Evolutionary conservation across 257 asterid genomes (phyloP).

Genomic region (Agastache rugosa): DNA sequence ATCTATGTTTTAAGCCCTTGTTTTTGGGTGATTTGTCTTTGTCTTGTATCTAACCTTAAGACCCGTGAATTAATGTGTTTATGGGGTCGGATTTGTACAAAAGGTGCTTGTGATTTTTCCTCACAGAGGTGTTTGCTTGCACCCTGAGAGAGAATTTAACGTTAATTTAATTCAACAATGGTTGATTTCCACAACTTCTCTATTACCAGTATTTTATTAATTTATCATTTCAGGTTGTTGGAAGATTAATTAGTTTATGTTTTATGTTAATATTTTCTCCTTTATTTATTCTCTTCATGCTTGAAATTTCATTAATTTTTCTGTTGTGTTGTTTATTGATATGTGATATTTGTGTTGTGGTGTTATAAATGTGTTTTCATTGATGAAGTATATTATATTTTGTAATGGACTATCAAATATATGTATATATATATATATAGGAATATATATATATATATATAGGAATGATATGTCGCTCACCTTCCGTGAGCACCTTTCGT

Average conservation of each 20-base stretch:
- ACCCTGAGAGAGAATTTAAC: slow-evolving; percentile 36
- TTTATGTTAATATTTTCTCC: too few species aligned
- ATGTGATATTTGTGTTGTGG: not conserved
- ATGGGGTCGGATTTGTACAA: slow-evolving; percentile 38
- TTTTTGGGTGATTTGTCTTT: not conserved
- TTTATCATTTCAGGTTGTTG: not conserved
- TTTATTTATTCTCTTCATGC: too few species aligned
- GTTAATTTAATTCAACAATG: slow-evolving; percentile 18
- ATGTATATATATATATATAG: too few species aligned
- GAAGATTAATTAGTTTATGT: too few species aligned
- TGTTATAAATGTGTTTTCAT: not conserved
- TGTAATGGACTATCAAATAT: not conserved
- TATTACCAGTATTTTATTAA: not conserved
- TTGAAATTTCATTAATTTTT: not conserved
- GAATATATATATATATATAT: too few species aligned
- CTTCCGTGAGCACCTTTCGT: too few species aligned
- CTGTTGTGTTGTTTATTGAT: not conserved
- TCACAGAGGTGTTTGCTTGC: slow-evolving; percentile 34
- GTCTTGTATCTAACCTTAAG: slow-evolving; percentile 7
- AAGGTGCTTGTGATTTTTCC: slow-evolving; percentile 33
- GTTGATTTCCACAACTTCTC: not conserved
- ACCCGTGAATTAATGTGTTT: slow-evolving; percentile 5
- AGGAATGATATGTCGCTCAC: too few species aligned
- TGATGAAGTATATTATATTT: not conserved
- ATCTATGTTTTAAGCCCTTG: slow-evolving; percentile 8